Evolutionary conservation across 2,329 filamentous ascomycete species (phyloP), one percentile per base, ranked within the genome.

Genomic region (Ascomycota sp.): DNA sequence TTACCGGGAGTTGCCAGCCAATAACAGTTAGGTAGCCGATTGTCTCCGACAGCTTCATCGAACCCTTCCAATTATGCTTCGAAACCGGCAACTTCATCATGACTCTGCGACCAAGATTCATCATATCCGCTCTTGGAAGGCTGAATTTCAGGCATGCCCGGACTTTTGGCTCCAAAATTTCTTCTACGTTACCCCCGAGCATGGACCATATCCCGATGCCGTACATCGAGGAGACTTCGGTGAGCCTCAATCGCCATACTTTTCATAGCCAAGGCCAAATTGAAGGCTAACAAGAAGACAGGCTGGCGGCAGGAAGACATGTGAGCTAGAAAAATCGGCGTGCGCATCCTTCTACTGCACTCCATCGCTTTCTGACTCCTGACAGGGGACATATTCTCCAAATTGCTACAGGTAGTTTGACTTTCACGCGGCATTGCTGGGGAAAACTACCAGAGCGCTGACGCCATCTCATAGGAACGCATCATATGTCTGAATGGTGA

Each of bases 401-500:
- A 81, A 47, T 61, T 84, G 6, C 57, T 84, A 12, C 77, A 82
- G 59, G 75, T 78, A 57, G 35, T 53, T 6, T 10, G 27, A 11
- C 27, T 2, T 6, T 27, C 16, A 24, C 9, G 9, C 8, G 7
- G 3, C 11, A 3, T 13, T 27, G 27, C 31, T 4, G 12, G 4
- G 11, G 21, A 25, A 6, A 31, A 31, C 11, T 6, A 9, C n/a
- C 21, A 21, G 25, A 25, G 13, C 34, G 13, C 32, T 34, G 7
- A 32, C 40, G 47, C 31, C 49, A 36, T 25, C 6, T 4, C 6
- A 27, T 5, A 81, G 72, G 86, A 95, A 63, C 80, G 86, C 41
- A 95, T 95, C 47, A 68, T 98, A 48, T 92, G 80, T 51, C 68
- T 95, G 27, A 93, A 92, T 48, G 86, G 86, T 47, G 66, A 79